Evolutionary conservation across 176 grass and related monocot genomes (phyloP).

Genomic region (Cocos nucifera): DNA sequence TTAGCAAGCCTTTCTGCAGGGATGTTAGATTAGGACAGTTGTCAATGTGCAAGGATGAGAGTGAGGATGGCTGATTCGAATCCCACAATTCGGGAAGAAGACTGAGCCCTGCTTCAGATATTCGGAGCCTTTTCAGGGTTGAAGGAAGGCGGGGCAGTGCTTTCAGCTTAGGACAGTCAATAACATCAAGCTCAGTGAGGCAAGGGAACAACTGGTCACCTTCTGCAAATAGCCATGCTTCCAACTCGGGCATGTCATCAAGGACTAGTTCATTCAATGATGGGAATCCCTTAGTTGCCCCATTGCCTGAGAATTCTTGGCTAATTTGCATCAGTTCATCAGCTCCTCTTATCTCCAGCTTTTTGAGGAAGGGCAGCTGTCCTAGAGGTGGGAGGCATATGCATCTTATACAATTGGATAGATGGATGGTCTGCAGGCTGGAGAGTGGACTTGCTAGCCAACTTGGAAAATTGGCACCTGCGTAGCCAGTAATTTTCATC

Average conservation of each 20-base stretch:
- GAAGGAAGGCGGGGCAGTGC: conserved; percentile 15
- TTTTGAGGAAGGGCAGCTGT: conserved; percentile 23
- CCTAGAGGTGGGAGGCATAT: conserved; percentile 17
- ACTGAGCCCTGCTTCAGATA: conserved; percentile 17
- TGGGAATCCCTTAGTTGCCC: not conserved
- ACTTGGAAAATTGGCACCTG: not conserved
- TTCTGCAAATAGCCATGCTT: conserved; percentile 7
- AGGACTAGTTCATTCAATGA: conserved; percentile 19
- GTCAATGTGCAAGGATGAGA: conserved; percentile 18
- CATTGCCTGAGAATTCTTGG: not conserved
- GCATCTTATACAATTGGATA: conserved; percentile 13
- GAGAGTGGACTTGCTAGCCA: conserved; percentile 18
- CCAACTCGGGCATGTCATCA: conserved; percentile 14
- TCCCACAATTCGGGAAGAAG: conserved; percentile 30
- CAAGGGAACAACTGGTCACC: conserved; percentile 4
- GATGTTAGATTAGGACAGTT: conserved; percentile 41
- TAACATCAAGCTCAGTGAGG: conserved; percentile 8
- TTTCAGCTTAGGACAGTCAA: conserved; percentile 12
- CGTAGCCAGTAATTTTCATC: conserved; percentile 15
- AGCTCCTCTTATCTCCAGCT: conserved; percentile 13
- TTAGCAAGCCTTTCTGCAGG: conserved; percentile 42
- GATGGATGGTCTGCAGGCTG: conserved; percentile 9
- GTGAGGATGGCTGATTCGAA: conserved; percentile 25
- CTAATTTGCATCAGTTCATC: conserved; percentile 15
- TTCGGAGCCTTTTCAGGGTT: conserved; percentile 6